A percentile compares a stretch with the other conserved stretches of the same genome.
These are phyloP conservation scores for Parasarocladium wereldwijsianum DNA, from an alignment of 2,329 filamentous ascomycete genomes.

Conservation along the genomic window DNA sequence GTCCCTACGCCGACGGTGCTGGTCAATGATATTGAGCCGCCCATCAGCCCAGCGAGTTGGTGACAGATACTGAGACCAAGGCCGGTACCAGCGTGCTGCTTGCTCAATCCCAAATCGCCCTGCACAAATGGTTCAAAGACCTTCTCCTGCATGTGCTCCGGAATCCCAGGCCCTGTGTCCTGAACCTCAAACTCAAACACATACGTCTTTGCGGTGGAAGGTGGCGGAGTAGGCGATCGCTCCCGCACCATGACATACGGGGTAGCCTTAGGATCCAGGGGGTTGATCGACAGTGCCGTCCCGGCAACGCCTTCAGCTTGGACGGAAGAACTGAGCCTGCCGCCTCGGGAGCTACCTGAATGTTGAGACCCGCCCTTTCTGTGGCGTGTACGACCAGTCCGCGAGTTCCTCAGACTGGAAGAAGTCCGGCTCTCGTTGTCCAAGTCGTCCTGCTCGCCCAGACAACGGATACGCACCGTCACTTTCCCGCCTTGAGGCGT, in stretches of 20 bases:
- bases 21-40: constrained; percentile 55
- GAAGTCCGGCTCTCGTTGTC: constrained; percentile 34
- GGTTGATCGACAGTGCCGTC: constrained; percentile 48
- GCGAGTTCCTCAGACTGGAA: constrained; percentile 33
- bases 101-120: constrained; percentile 77
- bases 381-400: constrained; percentile 25
- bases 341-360: constrained; percentile 30
- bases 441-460: constrained; percentile 35
- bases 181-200: constrained; percentile 79
- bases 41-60: constrained; percentile 73
- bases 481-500: constrained; percentile 66
- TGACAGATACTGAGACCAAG: constrained; percentile 80
- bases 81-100: constrained; percentile 80
- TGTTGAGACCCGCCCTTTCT: constrained; percentile 33
- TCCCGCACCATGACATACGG: constrained; percentile 35
- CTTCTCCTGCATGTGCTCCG: constrained; percentile 58
- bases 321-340: constrained; percentile 13
- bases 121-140: constrained; percentile 94
- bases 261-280: constrained; percentile 38
- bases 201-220: constrained; percentile 47
- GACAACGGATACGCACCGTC: constrained; percentile 59
- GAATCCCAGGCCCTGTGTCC: constrained; percentile 78
- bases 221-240: constrained; percentile 44
- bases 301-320: constrained; percentile 15
- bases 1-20: constrained; percentile 64